Evolutionary conservation across 1,284 basidiomycete species (phyloP), one percentile per base, ranked within the genome.

Genomic region (Ustilago bromivora): DNA sequence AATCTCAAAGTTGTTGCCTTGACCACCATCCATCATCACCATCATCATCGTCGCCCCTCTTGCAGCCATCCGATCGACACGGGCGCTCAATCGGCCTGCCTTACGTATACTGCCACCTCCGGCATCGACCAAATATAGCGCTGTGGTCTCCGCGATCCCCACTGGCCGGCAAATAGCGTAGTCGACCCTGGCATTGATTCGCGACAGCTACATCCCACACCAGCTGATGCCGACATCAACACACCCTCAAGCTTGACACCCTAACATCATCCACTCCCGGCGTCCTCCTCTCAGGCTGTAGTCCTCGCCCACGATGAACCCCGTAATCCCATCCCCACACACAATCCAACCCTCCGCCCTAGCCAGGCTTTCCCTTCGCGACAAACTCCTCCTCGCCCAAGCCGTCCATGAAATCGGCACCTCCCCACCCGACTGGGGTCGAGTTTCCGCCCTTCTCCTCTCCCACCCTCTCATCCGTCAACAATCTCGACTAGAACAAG

Each of bases 361-460:
- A 1, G 55, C 74, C 47, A 79, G 66, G 58, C 69, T 79, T 46
- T 68, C 72, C 13, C 57, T 81, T 28, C 64, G 69, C 34, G 83
- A 85, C 66, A 84, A 85, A 70, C 76, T 85, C 17, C 77, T 85
- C 11, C 78, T 85, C 12, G 82, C 82, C 1, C 83, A 85, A 57
- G 77, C 79, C 17, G 82, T 84, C 3, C 76, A 84, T 55, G 82
- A 85, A 52, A 67, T 79, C 38, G 83, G 78, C 54, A 68, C 75
- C 13, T 61, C 62, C 12, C 83, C 81, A 5, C 82, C 83, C 0
- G 79, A 81, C 55, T 85, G 83, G 83, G 73, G 71, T 4, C 58
- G 53, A 3, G 82, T 85, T 3, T 79, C 82, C 0, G 57, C 70
- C 10, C 66, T 80, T 4, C 57, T 85, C 23, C 72, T 74, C 28